Evolutionary conservation across 495 filamentous ascomycete species (phyloP).

Genomic region (Aspergillus campestris): DNA sequence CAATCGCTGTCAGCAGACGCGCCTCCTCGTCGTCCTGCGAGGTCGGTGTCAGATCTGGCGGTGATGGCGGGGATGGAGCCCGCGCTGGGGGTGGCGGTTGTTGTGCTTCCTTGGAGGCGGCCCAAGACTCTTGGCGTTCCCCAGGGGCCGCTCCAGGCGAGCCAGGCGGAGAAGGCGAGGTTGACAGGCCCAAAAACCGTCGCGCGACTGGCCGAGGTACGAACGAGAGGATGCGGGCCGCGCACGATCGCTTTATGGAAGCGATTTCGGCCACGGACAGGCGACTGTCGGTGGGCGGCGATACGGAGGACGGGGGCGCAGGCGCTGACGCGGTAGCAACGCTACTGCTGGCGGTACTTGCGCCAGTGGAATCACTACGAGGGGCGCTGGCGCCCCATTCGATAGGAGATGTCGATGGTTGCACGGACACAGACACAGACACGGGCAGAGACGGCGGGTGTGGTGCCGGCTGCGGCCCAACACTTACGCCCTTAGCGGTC

Average conservation of each 20-base stretch:
- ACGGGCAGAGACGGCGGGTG: conserved; percentile 2
- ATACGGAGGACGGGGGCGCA: conserved; percentile 7
- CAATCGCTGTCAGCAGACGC: conserved; percentile 35
- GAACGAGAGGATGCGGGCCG: conserved; percentile 40
- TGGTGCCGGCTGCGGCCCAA: conserved; percentile 12
- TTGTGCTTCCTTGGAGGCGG: conserved; percentile 1
- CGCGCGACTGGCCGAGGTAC: conserved; percentile 33
- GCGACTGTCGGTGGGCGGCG: conserved; percentile 8
- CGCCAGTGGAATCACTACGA: conserved; percentile 12
- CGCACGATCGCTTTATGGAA: conserved; percentile 49
- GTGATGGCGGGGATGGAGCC: conserved; percentile 1
- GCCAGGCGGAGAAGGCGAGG: conserved; percentile 4
- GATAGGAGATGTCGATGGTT: conserved; percentile 13
- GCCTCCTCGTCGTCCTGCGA: conserved; percentile 18
- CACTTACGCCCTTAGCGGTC: conserved; percentile 15
- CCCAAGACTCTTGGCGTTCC: background rate
- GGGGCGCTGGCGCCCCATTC: conserved; percentile 2
- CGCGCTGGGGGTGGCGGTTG: background rate
- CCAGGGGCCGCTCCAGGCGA: conserved; percentile 1
- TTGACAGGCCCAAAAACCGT: conserved; percentile 26
- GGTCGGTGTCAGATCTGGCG: background rate
- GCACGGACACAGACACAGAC: conserved; percentile 12
- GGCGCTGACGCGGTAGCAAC: conserved; percentile 6
- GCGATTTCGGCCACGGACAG: conserved; percentile 33
- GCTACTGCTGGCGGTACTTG: conserved; percentile 16